A percentile compares a stretch with the other conserved stretches of the same genome.
Conservation (phyloP, 768 basidiomycete genomes). For the Xerocomellus chrysenteron region DNA sequence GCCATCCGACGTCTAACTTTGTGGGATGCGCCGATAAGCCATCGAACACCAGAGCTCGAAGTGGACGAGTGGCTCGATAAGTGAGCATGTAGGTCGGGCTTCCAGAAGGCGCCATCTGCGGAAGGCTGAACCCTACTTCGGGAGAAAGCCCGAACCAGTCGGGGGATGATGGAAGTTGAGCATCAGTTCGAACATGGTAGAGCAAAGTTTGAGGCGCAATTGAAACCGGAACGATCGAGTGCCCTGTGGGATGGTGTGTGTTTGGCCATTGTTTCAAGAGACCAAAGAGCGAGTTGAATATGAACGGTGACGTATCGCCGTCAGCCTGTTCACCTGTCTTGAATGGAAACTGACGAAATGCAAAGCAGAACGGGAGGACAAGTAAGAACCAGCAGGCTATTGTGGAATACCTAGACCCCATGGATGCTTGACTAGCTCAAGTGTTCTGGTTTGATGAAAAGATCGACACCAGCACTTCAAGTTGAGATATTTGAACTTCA, state of each 20-base stretch:
- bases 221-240: constrained; percentile 2
- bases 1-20: background rate
- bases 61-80: constrained; percentile 2
- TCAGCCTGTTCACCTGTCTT: background rate
- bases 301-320: background rate
- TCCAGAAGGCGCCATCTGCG: constrained; percentile 1
- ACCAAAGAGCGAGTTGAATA: constrained; percentile 7
- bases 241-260: constrained; percentile 1
- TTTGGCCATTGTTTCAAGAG: constrained; percentile 9
- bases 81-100: background rate
- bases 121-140: constrained; percentile 4
- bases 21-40: constrained; percentile 4
- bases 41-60: constrained; percentile 1
- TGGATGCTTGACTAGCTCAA: background rate
- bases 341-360: background rate
- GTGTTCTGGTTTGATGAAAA: background rate
- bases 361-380: background rate
- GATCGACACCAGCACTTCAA: background rate
- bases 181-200: background rate
- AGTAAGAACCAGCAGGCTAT: background rate
- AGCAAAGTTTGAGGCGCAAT: constrained; percentile 2
- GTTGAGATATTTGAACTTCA: background rate
- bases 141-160: constrained; percentile 7
- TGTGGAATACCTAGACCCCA: background rate
- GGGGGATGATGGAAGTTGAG: background rate